phyloP scores from a whole-genome alignment of 2,329 filamentous ascomycete genomes.

The Penicillium fuscoglaucum region DNA sequence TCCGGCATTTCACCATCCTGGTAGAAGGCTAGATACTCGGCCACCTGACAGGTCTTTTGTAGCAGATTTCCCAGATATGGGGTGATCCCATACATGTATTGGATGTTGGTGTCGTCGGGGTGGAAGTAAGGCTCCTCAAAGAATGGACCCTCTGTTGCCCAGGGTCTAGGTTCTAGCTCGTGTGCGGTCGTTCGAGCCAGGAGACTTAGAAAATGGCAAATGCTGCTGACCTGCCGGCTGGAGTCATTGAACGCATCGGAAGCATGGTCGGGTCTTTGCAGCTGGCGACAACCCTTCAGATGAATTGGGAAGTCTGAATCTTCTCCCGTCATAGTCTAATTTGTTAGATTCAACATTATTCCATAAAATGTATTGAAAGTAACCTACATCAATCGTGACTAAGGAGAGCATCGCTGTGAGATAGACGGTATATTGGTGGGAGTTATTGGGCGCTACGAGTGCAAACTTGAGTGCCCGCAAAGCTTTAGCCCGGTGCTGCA shows the following conservation, averaged over 20 bases:
- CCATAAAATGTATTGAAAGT: background rate
- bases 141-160: background rate
- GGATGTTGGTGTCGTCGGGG: conserved; percentile 11
- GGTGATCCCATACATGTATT: conserved; percentile 25
- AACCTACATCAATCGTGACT: conserved; percentile 24
- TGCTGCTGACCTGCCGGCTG: conserved; percentile 18
- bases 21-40: conserved; percentile 7
- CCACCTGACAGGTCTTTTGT: conserved; percentile 17
- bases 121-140: conserved; percentile 5
- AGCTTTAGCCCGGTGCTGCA: conserved; percentile 10
- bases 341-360: background rate
- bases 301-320: conserved; percentile 25
- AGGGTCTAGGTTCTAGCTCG: conserved; percentile 10
- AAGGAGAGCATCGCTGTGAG: conserved; percentile 24
- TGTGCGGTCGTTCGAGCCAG: conserved; percentile 19
- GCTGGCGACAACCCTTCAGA: conserved; percentile 17
- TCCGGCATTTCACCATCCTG: background rate
- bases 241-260: conserved; percentile 6
- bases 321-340: conserved; percentile 19
- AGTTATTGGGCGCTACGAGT: conserved; percentile 1
- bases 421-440: conserved; percentile 8
- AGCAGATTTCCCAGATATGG: conserved; percentile 20
- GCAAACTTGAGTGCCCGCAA: conserved; percentile 8
- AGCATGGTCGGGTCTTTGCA: conserved; percentile 3
- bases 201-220: conserved; percentile 22